Evolutionary conservation across 768 basidiomycete species (phyloP).

Genomic region (Boletus rubroflammeus): DNA sequence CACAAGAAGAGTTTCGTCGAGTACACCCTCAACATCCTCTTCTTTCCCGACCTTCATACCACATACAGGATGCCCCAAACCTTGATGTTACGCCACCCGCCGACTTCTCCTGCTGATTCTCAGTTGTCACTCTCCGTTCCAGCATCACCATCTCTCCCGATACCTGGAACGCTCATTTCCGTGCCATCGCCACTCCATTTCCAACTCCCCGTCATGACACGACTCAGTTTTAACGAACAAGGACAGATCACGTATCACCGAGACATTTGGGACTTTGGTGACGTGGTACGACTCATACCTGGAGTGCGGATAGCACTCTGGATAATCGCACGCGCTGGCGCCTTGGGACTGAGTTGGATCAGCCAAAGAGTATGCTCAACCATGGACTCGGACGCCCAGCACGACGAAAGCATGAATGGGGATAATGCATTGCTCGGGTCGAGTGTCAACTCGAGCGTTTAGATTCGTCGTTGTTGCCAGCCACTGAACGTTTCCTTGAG

Average conservation of each 20-base stretch:
- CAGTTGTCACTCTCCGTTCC: slow-evolving; percentile 28
- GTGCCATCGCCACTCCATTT: slow-evolving; percentile 72
- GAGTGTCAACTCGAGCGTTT: slow-evolving; percentile 4
- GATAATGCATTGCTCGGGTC: slow-evolving; percentile 16
- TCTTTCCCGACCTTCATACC: slow-evolving; percentile 69
- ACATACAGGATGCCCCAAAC: slow-evolving; percentile 39
- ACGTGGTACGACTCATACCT: slow-evolving; percentile 69
- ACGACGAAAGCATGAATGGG: neutral
- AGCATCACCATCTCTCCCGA: slow-evolving; percentile 45
- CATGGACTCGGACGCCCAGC: neutral
- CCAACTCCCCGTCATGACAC: slow-evolving; percentile 66
- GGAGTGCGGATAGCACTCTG: slow-evolving; percentile 66
- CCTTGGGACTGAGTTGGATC: slow-evolving; percentile 49
- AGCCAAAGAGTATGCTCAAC: slow-evolving; percentile 15
- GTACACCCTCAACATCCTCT: slow-evolving; percentile 72
- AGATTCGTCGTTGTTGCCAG: neutral
- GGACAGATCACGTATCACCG: slow-evolving; percentile 77
- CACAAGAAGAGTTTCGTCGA: slow-evolving; percentile 71
- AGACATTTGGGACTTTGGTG: slow-evolving; percentile 79
- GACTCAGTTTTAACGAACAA: slow-evolving; percentile 76
- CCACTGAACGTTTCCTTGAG: neutral
- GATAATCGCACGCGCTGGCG: slow-evolving; percentile 61
- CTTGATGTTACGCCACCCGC: slow-evolving; percentile 33
- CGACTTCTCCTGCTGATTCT: slow-evolving; percentile 29
- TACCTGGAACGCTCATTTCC: slow-evolving; percentile 56